Percentiles rank a stretch among this genome's conserved stretches.
These are phyloP conservation scores for Anthracocystis setariae DNA, from an alignment of 1,284 basidiomycete genomes.

Conservation along the genomic window DNA sequence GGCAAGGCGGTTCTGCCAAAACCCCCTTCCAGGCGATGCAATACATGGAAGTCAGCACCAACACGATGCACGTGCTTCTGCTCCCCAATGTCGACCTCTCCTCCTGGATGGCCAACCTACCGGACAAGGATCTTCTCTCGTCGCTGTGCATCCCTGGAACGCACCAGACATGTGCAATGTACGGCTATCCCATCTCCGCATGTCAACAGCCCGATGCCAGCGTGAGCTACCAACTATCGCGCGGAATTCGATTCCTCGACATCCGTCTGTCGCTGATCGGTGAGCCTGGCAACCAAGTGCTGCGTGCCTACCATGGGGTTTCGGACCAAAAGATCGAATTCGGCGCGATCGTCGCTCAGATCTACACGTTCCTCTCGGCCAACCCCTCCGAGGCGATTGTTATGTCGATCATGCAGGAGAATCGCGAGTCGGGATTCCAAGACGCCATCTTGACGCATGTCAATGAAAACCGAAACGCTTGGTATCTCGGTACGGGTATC, in stretches of 20 bases:
- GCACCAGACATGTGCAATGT: slow-evolving; percentile 53
- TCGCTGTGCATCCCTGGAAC: slow-evolving; percentile 54
- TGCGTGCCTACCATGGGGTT: slow-evolving; percentile 56
- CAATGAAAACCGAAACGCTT: slow-evolving; percentile 8
- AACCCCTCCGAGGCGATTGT: slow-evolving; percentile 44
- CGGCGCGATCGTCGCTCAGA: slow-evolving; percentile 34
- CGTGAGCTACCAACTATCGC: slow-evolving; percentile 37
- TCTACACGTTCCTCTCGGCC: slow-evolving; percentile 30
- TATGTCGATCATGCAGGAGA: slow-evolving; percentile 54
- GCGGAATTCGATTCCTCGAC: slow-evolving; percentile 56
- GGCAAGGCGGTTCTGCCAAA: neutral
- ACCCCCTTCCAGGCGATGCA: slow-evolving; percentile 1
- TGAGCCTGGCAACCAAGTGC: slow-evolving; percentile 15
- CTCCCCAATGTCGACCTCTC: slow-evolving; percentile 14
- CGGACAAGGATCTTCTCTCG: slow-evolving; percentile 28
- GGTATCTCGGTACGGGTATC: slow-evolving; percentile 40
- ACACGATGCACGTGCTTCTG: slow-evolving; percentile 45
- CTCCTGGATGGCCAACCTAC: slow-evolving; percentile 40
- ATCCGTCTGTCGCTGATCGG: slow-evolving; percentile 50
- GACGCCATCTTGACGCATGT: slow-evolving; percentile 39
- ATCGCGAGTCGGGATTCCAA: slow-evolving; percentile 30
- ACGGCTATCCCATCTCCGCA: slow-evolving; percentile 56
- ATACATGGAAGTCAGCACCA: slow-evolving; percentile 5
- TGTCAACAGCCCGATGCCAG: slow-evolving; percentile 40
- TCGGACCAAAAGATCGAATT: slow-evolving; percentile 52